These are phyloP conservation scores for Schizonepeta tenuifolia DNA, from an alignment of 257 asterid species.

Conservation along the genomic window DNA sequence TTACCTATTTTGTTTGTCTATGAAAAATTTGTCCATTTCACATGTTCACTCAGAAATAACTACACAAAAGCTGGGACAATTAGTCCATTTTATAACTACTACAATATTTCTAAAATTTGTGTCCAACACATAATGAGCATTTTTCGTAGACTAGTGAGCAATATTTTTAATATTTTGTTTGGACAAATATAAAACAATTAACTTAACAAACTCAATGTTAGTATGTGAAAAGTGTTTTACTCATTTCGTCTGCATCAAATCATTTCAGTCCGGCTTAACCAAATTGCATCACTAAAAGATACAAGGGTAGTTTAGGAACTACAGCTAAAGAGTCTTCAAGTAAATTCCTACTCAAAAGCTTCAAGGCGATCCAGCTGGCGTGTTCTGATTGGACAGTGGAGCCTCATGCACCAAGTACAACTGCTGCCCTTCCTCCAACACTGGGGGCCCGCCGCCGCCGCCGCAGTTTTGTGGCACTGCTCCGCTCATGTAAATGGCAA, in stretches of 20 bases:
- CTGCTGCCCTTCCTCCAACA: conserved; percentile 34
- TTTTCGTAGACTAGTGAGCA: too few relatives aligned
- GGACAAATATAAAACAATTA: too few relatives aligned
- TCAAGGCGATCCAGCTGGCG: conserved; percentile 41
- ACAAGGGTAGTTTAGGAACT: conserved; percentile 7
- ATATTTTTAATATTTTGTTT: too few relatives aligned
- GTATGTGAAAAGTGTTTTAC: too few relatives aligned
- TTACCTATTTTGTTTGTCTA: too few relatives aligned
- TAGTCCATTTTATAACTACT: too few relatives aligned
- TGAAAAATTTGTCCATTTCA: too few relatives aligned
- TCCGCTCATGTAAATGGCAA: conserved; percentile 40
- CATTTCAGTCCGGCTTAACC: neutral
- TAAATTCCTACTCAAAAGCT: neutral
- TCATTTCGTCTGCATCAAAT: neutral
- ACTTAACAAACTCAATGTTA: too few relatives aligned
- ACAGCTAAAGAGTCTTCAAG: neutral
- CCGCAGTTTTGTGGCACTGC: conserved; percentile 17
- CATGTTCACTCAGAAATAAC: too few relatives aligned
- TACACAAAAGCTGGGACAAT: too few relatives aligned
- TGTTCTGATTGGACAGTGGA: conserved; percentile 34
- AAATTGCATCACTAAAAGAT: neutral
- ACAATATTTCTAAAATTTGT: too few relatives aligned
- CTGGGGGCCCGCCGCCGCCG: conserved; percentile 18
- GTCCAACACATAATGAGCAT: too few relatives aligned
- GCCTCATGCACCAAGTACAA: conserved; percentile 33